Percentiles rank a stretch among this genome's conserved stretches.
phyloP scores from a whole-genome alignment of 1,139 yeast genomes.

The Saccharomyces pastorianus region DNA sequence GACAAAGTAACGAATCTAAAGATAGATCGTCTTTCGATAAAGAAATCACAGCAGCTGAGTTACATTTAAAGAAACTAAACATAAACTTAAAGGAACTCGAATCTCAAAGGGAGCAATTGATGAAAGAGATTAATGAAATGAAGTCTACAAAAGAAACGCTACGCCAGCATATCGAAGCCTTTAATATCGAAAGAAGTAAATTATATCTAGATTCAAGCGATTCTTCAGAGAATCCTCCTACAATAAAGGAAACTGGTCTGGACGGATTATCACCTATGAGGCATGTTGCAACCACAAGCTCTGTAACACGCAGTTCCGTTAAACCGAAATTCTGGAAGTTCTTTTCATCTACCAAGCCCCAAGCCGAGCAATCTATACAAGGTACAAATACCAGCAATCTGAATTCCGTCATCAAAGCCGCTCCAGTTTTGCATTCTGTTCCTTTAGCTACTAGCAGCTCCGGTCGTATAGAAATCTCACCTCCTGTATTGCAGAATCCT shows the following conservation, averaged over 20 bases:
- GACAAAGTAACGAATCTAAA: background rate
- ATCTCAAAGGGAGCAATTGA: slow-evolving; percentile 26
- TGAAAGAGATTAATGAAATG: slow-evolving; percentile 30
- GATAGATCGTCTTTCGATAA: slow-evolving; percentile 5
- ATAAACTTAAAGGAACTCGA: slow-evolving; percentile 28
- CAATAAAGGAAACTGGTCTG: no score
- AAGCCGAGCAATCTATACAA: background rate
- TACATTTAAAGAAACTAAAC: slow-evolving; percentile 28
- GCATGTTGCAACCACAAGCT: background rate
- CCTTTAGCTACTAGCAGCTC: background rate
- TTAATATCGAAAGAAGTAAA: background rate
- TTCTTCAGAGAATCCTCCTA: no score
- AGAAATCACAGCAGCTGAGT: slow-evolving; percentile 23
- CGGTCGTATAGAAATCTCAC: slow-evolving; percentile 25
- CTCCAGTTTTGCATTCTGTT: background rate
- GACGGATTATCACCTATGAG: background rate
- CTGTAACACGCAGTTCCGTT: slow-evolving; percentile 6
- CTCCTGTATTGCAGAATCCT: slow-evolving; percentile 31
- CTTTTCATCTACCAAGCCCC: slow-evolving; percentile 6
- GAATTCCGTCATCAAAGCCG: background rate
- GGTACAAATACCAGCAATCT: background rate
- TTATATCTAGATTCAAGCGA: background rate
- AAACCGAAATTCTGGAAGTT: slow-evolving; percentile 25
- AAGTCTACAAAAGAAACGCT: slow-evolving; percentile 14
- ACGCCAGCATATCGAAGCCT: background rate